Percentiles rank a stretch among this genome's conserved stretches.
These are phyloP conservation scores for Schizopora paradoxa DNA, from an alignment of 1,284 basidiomycete genomes.

Conservation along the genomic window DNA sequence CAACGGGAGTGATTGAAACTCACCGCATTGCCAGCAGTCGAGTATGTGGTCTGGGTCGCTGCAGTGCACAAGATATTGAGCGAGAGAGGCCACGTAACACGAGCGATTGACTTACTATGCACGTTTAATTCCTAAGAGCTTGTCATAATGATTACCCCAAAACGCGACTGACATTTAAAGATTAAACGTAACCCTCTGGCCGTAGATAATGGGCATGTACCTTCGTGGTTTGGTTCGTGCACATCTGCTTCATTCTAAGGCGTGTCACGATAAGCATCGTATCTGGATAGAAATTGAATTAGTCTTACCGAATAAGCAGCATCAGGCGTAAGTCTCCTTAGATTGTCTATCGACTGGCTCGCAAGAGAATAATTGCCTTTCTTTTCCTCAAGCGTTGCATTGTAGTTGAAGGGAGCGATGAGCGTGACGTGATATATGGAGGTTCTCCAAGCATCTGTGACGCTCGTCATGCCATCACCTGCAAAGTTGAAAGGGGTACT, in stretches of 20 bases:
- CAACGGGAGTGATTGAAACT: background rate
- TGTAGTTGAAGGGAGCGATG: slow-evolving; percentile 23
- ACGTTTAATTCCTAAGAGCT: slow-evolving; percentile 3
- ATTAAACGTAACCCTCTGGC: background rate
- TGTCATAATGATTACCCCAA: slow-evolving; percentile 6
- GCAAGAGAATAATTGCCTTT: slow-evolving; percentile 18
- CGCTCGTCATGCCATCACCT: slow-evolving; percentile 21
- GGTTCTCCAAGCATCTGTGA: slow-evolving; percentile 25
- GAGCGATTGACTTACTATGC: background rate
- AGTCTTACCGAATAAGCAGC: slow-evolving; percentile 13
- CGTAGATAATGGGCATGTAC: background rate
- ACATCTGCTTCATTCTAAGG: slow-evolving; percentile 7
- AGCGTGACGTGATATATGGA: slow-evolving; percentile 25
- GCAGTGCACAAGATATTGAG: background rate
- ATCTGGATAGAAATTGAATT: background rate
- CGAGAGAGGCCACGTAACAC: too few species aligned
- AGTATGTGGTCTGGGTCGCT: slow-evolving; percentile 5
- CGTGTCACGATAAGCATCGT: background rate
- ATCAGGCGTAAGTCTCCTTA: slow-evolving; percentile 24
- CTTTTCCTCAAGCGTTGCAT: slow-evolving; percentile 23
- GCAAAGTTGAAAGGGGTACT: slow-evolving; percentile 24
- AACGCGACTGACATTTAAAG: slow-evolving; percentile 1
- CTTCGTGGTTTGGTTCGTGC: slow-evolving; percentile 8
- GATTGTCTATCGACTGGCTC: slow-evolving; percentile 19
- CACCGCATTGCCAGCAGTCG: slow-evolving; percentile 9